Evolutionary conservation across 2,329 filamentous ascomycete species (phyloP).

Genomic region (Laburnicola sp.): DNA sequence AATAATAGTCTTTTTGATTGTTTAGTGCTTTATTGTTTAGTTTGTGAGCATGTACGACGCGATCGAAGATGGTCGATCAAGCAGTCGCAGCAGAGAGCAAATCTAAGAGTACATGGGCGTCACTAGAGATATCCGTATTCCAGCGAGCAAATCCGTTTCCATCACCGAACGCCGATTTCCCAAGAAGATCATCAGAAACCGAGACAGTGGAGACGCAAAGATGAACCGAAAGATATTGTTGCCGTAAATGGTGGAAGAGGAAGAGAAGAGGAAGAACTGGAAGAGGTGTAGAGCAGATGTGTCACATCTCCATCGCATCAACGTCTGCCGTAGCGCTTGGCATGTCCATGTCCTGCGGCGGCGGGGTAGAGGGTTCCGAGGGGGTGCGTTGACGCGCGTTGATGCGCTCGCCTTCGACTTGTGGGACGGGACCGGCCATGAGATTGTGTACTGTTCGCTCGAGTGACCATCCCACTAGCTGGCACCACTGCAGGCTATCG

Average conservation of each 20-base stretch:
- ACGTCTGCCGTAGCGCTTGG: conserved; percentile 25
- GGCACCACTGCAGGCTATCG: conserved; percentile 53
- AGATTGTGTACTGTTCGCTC: conserved; percentile 42
- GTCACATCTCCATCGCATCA: conserved; percentile 45
- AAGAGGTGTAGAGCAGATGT: background rate
- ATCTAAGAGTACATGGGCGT: conserved; percentile 36
- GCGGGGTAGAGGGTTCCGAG: conserved; percentile 30
- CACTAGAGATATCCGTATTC: conserved; percentile 24
- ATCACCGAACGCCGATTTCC: conserved; percentile 39
- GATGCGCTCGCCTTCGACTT: conserved; percentile 44
- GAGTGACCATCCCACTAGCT: conserved; percentile 49
- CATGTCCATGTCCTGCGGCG: conserved; percentile 25
- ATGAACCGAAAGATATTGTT: conserved; percentile 27
- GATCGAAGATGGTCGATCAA: conserved; percentile 41
- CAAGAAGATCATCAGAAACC: conserved; percentile 31
- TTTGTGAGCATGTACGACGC: conserved; percentile 32
- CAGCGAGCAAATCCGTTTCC: conserved; percentile 36
- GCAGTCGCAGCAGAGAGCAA: conserved; percentile 34
- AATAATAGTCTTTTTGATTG: conserved; percentile 24
- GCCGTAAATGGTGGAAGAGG: conserved; percentile 23
- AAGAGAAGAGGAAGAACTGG: conserved; percentile 18
- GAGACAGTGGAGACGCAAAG: conserved; percentile 28
- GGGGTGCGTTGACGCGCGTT: conserved; percentile 43
- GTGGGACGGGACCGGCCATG: conserved; percentile 41
- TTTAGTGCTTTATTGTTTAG: conserved; percentile 30